Evolutionary conservation across 768 basidiomycete genomes (phyloP).

Genomic region (Leccinum obscurum): DNA sequence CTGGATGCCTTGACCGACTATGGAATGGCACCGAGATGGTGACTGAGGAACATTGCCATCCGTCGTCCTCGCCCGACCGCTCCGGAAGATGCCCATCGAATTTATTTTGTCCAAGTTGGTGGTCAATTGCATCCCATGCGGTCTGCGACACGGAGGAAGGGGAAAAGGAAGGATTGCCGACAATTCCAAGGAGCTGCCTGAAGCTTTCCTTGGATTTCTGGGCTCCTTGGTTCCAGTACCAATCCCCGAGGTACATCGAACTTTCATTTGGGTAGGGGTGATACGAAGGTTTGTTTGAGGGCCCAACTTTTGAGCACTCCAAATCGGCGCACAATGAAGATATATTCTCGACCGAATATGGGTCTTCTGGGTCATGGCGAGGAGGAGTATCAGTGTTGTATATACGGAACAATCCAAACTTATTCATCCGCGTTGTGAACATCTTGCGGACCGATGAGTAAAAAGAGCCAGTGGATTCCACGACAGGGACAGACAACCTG

Average conservation of each 20-base stretch:
- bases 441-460: neutral
- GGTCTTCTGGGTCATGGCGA: neutral
- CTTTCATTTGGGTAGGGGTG: neutral
- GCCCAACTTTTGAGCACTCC: neutral
- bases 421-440: neutral
- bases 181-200: too few relatives aligned
- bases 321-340: neutral
- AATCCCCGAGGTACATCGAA: neutral
- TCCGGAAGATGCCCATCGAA: neutral
- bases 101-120: neutral
- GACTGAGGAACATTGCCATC: neutral
- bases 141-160: neutral
- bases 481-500: neutral
- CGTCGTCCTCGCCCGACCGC: neutral
- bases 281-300: neutral
- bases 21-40: neutral
- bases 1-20: neutral
- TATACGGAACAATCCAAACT: neutral
- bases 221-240: too few relatives aligned
- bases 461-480: neutral
- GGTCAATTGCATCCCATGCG: neutral
- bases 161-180: neutral
- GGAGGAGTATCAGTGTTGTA: neutral
- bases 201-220: too few relatives aligned
- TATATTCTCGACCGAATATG: too few relatives aligned